Percentiles rank a stretch among this genome's conserved stretches.
Evolutionary conservation across 2,329 filamentous ascomycete species (phyloP).

Genomic region (Zelopaecilomyces penicillatus): DNA sequence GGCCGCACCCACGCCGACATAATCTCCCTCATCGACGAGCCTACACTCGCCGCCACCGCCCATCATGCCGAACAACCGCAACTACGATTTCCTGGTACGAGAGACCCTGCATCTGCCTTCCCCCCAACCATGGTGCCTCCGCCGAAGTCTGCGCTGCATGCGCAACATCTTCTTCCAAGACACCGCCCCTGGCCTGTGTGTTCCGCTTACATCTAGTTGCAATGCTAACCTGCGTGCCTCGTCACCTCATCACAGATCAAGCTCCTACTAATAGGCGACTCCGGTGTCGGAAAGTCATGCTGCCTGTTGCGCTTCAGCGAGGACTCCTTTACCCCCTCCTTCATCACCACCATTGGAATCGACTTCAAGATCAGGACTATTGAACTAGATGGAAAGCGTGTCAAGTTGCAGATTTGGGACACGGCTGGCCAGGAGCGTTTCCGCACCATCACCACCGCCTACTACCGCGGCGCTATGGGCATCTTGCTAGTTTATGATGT

Average conservation of each 20-base stretch:
- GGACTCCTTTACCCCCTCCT: conserved; percentile 93
- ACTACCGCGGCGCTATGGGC: conserved; percentile 97
- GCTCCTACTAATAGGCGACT: conserved; percentile 92
- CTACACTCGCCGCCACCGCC: conserved; percentile 13
- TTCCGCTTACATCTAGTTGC: not conserved
- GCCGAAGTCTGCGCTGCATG: not conserved
- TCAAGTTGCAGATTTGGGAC: conserved; percentile 99
- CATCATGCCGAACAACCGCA: conserved; percentile 90
- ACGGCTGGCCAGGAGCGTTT: conserved; percentile 97
- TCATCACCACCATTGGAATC: conserved; percentile 98
- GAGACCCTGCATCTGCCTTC: conserved; percentile 13
- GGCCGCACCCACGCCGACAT: not conserved
- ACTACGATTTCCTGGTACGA: conserved; percentile 96
- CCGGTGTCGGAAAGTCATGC: conserved; percentile 94
- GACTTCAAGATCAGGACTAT: conserved; percentile 99
- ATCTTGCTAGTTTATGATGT: conserved; percentile 98
- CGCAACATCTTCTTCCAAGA: not conserved
- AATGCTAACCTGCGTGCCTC: conserved; percentile 5
- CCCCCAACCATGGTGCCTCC: not conserved
- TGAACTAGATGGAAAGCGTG: conserved; percentile 95
- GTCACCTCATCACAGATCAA: conserved; percentile 61
- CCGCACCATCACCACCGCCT: conserved; percentile 96
- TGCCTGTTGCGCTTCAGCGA: conserved; percentile 94
- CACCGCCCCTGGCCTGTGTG: not conserved
- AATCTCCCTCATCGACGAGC: not conserved